Evolutionary conservation across 768 basidiomycete genomes (phyloP).

Genomic region (Calocybe indica): DNA sequence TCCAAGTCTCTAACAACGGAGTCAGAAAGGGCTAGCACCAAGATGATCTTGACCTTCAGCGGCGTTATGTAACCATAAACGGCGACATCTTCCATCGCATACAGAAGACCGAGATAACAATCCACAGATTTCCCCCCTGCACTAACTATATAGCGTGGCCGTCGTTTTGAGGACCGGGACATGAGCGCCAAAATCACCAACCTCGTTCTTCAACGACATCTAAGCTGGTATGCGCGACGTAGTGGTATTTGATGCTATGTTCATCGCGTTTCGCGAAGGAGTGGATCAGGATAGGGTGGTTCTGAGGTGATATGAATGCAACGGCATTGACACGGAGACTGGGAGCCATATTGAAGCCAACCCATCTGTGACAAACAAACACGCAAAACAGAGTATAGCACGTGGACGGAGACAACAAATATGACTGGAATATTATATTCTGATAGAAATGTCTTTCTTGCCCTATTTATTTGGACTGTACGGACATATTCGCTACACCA

Average conservation of each 20-base stretch:
- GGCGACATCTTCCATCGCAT: constrained; percentile 89
- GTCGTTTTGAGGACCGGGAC: not conserved
- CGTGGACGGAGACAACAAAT: not conserved
- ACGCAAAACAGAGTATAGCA: not conserved
- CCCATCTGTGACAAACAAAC: not conserved
- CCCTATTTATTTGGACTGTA: constrained; percentile 7
- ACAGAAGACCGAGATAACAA: constrained; percentile 80
- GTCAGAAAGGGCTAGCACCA: constrained; percentile 77
- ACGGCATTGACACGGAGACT: constrained; percentile 73
- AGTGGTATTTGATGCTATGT: constrained; percentile 74
- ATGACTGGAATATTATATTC: too few relatives aligned
- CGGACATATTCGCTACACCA: constrained; percentile 33
- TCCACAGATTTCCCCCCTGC: constrained; percentile 60
- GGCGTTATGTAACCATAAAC: constrained; percentile 92
- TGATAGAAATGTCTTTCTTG: too few relatives aligned
- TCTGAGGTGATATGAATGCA: constrained; percentile 81
- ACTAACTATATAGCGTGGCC: constrained; percentile 23
- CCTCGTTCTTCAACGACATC: constrained; percentile 92
- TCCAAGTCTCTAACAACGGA: constrained; percentile 77
- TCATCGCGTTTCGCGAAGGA: constrained; percentile 57
- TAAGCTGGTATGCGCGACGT: constrained; percentile 84
- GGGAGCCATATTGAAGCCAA: constrained; percentile 45
- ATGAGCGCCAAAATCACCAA: constrained; percentile 25
- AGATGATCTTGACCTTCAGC: constrained; percentile 79
- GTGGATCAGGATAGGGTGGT: constrained; percentile 75